Conservation (phyloP, 23 red algal species). For the Gracilariopsis chorda region DNA sequence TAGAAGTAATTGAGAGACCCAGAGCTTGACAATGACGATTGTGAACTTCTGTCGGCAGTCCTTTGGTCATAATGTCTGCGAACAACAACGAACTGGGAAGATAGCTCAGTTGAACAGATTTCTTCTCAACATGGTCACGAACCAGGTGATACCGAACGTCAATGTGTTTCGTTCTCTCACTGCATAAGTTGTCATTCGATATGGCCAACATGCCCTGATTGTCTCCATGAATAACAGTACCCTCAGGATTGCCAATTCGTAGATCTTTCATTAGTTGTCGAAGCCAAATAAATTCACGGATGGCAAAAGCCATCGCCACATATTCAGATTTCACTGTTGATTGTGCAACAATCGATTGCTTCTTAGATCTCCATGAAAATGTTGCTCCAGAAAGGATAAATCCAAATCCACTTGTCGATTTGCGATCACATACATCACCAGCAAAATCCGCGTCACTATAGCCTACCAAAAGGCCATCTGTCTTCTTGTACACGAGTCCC, state of each 20-base stretch:
- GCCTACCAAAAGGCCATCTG: neutral
- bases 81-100: neutral
- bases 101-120: neutral
- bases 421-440: neutral
- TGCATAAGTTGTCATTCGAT: neutral
- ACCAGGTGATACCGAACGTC: constrained; percentile 21
- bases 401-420: neutral
- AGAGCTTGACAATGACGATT: neutral
- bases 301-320: neutral
- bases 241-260: neutral
- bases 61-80: constrained; percentile 15
- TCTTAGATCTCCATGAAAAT: constrained; percentile 17
- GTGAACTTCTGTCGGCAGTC: neutral
- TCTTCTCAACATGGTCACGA: neutral
- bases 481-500: neutral
- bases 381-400: neutral
- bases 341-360: constrained; percentile 1
- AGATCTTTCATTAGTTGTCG: neutral
- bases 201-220: neutral
- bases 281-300: neutral
- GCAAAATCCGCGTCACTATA: neutral
- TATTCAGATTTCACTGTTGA: constrained; percentile 27
- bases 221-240: neutral
- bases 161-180: constrained; percentile 35
- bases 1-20: neutral